Evolutionary conservation across 257 asterid species (phyloP), one percentile per base, ranked within the genome.

Genomic region (Leonotis leonurus): DNA sequence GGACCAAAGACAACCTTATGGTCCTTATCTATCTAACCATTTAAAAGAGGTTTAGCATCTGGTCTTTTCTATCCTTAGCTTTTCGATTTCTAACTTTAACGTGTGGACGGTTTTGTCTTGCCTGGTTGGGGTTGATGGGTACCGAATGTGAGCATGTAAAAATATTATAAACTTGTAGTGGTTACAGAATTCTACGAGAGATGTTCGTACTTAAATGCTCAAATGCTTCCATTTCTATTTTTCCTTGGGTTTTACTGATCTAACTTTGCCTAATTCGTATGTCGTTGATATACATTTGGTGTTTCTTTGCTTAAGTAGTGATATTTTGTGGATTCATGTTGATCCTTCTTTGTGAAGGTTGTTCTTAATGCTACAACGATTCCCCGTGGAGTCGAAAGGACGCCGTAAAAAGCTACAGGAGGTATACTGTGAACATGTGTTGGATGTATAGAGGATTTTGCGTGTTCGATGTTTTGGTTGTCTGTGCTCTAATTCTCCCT

Each of bases 311-410:
- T 25, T 41, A n/a, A n/a, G 49, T 48, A 36, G 51, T 36, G 49
- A n/a, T 41, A 40, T 52, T 54, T n/a, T 22, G 62, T 29, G 69
- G 43, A 33, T 67, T 57, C 43, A 39, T 12, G 6, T 64, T 40
- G 46, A 26, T 33, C 51, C 54, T 72, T 71, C 30, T 66, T 62
- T 56, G 18, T 62, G 48, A 70, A 93, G 99, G 86, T 80, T 93
- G 68, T 93, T 93, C 77, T 73, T 89, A 65, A 93, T 89, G 99
- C 78, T 93, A 51, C 87, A 79, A 65, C 78, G 97, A 44, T 93
- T 89, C 75, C 99, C 99, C 5, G 95, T 93, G 30, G 99, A 93
- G 73, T 93, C 99, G 6, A 89, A 83, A 77, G 99, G 99, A 36
- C 83, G 99, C 60, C 94, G 92, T 59, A 93, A 93, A 77, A 93